Base-by-base conservation (phyloP, 2,329 filamentous ascomycete genomes). In the Ceratocystis lukuohia region DNA sequence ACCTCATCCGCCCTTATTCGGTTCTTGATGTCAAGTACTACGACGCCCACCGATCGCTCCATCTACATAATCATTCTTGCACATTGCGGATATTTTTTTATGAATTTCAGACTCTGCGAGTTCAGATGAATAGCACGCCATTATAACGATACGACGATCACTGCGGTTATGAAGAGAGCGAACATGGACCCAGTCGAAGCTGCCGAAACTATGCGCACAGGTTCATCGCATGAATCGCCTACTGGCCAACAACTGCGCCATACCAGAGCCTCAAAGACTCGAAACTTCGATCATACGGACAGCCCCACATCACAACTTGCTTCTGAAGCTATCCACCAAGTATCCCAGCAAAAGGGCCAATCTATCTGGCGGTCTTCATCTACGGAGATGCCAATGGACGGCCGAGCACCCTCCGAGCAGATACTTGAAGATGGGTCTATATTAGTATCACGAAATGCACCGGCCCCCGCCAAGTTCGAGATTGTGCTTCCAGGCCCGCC, bases 401-500 rank as follows among this genome's bases (percentile, higher is more conserved):
- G 41, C 1, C 48, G 7, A 5, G 46, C 5, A n/a, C 25, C 44
- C 12, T 25, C 20, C 22, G 62, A 56, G 28, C 8, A 33, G 7
- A 20, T 22, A 10, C 46, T 64, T 10, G 28, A 17, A 22, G 62
- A 64, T 25, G 62, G 62, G 45, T 64, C 62, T 10, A 53, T 64
- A 53, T 37, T 64, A 10, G 62, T 64, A 3, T 25, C 12, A 17
- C 46, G 17, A 46, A 48, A 64, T 53, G 46, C 62, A 45, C 62
- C 62, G 20, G 5, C 46, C 2, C 45, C 62, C 12, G 17, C 28
- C 4, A 64, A 59, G 37, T 64, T 70, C 7, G 62, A 69, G n/a
- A 53, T 70, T 5, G 62, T 62, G 25, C 46, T 70, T 15, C 62
- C 69, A 10, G 20, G 63, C 33, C 64, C 56, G 48, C 62, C 48